Conservation (phyloP, 306 rosid genomes). For the Trichosanthes truncata region DNA sequence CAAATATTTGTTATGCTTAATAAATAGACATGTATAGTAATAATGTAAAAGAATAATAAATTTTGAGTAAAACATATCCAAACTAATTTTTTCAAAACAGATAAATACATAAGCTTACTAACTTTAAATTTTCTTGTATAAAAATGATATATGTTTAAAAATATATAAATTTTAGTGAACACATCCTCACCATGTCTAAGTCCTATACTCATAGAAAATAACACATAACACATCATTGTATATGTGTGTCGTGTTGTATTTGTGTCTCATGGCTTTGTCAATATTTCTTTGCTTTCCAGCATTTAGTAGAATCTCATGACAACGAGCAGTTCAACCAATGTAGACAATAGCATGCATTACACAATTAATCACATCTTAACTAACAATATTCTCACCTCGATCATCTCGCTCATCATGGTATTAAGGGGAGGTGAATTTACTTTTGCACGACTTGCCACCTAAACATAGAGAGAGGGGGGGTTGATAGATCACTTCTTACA, state of each 20-base stretch:
- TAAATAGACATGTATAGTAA: not conserved
- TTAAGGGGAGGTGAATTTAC: conserved; percentile 61
- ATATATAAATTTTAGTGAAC: not conserved
- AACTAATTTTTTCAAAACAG: not conserved
- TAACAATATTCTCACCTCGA: conserved; percentile 33
- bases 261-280: not conserved
- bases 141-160: not conserved
- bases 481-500: not conserved
- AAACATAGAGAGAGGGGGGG: not conserved
- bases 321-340: not conserved
- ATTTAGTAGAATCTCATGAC: not conserved
- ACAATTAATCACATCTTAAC: not conserved
- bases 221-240: too few relatives aligned
- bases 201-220: not conserved
- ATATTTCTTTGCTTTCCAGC: not conserved
- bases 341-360: not conserved
- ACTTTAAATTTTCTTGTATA: not conserved
- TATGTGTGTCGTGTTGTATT: not conserved
- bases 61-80: not conserved
- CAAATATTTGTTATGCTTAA: not conserved
- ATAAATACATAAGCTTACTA: not conserved
- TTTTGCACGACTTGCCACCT: conserved; percentile 96
- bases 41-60: too few relatives aligned
- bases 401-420: conserved; percentile 51
- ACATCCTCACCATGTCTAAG: not conserved